Percentiles rank a stretch among this genome's conserved stretches.
phyloP scores from a whole-genome alignment of 768 basidiomycete genomes.

The Roridomyces roridus region DNA sequence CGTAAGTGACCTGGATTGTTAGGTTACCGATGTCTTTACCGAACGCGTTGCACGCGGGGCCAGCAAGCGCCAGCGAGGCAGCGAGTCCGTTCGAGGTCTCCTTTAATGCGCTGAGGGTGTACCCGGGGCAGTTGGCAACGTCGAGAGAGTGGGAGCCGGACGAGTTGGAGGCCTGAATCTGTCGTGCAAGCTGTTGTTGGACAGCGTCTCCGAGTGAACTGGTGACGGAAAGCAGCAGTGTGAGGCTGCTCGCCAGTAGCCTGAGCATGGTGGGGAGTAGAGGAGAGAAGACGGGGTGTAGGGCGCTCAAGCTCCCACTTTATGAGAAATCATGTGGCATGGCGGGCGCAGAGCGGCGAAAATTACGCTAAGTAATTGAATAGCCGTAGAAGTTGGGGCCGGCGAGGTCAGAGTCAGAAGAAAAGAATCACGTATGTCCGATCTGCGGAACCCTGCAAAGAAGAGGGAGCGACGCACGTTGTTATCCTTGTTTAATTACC shows the following conservation, averaged over 20 bases:
- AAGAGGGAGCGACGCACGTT: too few relatives aligned
- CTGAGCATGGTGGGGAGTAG: not conserved
- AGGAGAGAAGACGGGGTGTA: not conserved
- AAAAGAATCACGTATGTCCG: too few relatives aligned
- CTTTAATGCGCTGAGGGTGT: conserved; percentile 51
- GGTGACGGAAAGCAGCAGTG: not conserved
- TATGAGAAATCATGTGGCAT: not conserved
- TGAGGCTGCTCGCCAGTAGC: not conserved
- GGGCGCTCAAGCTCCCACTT: not conserved
- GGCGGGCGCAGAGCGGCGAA: too few relatives aligned
- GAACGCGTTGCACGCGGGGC: conserved; percentile 67
- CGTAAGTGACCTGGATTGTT: conserved; percentile 72
- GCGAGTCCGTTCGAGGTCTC: conserved; percentile 55
- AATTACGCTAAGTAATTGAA: too few relatives aligned
- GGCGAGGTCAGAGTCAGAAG: too few relatives aligned
- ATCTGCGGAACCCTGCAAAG: too few relatives aligned
- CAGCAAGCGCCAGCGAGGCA: conserved; percentile 60
- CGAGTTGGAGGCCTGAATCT: not conserved
- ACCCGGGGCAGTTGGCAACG: conserved; percentile 48
- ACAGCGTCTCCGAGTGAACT: not conserved
- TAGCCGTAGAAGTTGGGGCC: too few relatives aligned
- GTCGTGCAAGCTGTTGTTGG: not conserved
- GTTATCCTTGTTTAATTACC: too few relatives aligned
- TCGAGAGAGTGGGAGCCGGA: not conserved
- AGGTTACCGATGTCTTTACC: conserved; percentile 63